Evolutionary conservation across 371 early-diverging fungal genomes (phyloP).

Genomic region (Mortierella sp.): DNA sequence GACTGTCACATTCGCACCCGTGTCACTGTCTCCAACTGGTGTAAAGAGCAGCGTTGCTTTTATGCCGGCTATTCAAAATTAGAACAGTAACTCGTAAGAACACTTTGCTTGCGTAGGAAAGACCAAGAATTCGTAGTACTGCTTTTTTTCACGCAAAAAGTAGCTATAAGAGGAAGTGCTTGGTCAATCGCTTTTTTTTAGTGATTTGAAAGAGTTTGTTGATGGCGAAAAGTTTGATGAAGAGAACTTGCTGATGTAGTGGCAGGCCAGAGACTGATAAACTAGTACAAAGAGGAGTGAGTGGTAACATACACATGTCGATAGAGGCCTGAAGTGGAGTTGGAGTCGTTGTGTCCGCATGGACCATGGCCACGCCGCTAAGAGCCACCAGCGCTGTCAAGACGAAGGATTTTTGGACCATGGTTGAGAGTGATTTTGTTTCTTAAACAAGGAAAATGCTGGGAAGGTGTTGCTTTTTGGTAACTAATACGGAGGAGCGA

Average conservation of each 20-base stretch:
- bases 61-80: conserved; percentile 16
- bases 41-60: conserved; percentile 22
- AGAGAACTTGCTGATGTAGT: no score
- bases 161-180: neutral
- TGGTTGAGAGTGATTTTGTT: neutral
- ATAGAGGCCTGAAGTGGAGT: neutral
- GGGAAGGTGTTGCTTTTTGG: neutral
- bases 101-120: no score
- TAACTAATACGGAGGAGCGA: no score
- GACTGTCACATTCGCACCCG: conserved; percentile 24
- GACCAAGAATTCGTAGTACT: no score
- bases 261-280: no score
- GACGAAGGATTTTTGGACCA: neutral
- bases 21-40: conserved; percentile 3
- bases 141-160: neutral
- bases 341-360: neutral
- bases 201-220: no score
- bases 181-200: no score
- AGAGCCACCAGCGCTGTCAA: neutral
- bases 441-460: neutral
- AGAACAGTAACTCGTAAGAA: neutral
- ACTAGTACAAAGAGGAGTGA: no score
- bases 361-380: neutral
- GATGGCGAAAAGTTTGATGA: no score
- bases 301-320: neutral